Evolutionary conservation across 2,329 filamentous ascomycete genomes (phyloP), one percentile per base, ranked within the genome.

Genomic region (Fusarium humuli): DNA sequence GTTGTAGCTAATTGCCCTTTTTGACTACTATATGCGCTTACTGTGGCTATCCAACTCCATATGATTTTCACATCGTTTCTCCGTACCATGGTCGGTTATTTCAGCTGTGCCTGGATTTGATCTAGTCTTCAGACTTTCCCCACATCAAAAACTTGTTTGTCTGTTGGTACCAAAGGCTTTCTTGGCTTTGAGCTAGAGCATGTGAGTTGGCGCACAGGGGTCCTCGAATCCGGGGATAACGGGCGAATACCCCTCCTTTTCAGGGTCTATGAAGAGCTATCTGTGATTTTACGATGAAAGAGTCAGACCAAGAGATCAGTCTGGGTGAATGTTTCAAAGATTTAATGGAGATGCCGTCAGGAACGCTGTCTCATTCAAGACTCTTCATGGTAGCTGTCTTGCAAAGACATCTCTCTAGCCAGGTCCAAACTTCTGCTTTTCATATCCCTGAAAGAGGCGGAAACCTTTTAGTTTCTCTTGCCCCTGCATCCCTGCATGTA

Each of bases 191-290:
- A 3, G 7, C 18, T 37, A 13, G 3, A 18, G 22, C 30, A 37
- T 25, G 5, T 13, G 16, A 9, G 20, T 14, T 25, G 41, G 14
- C 16, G 8, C 14, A 5, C 9, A 25, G 4, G 30, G 7, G 13
- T 18, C 30, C 7, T 18, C 14, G 6, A 32, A 3, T 49, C 6
- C 29, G 47, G 47, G 47, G 30, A 34, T 22, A n/a, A 50, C 30
- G 7, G 13, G 30, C 18, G 23, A 18, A 23, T n/a, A 12, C 47
- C 30, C 22, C 30, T 25, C 6, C 18, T n/a, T 14, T 7, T 11
- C 13, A 44, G 11, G 22, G 20, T 34, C 16, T 13, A n/a, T 7
- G 9, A 0, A 18, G 2, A 18, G 3, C 7, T 13, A 5, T 2
- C 16, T 9, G 18, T 8, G 10, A 10, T 22, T 34, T 6, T 13